Evolutionary conservation across 192 early-diverging fungal genomes (phyloP), one percentile per base, ranked within the genome.

Genomic region (Podila clonocystis): DNA sequence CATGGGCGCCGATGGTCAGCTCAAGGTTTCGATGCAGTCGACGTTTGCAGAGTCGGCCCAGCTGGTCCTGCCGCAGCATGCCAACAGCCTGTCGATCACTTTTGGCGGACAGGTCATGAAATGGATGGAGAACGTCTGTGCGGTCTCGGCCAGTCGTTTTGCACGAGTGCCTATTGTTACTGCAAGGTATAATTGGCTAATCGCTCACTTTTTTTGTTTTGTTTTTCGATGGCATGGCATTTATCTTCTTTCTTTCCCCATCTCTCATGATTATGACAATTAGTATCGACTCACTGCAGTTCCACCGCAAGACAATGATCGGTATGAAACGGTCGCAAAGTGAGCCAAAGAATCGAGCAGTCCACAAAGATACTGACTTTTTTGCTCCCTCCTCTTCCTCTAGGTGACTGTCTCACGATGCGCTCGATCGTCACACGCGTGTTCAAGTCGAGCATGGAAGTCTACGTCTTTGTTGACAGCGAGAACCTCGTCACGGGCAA

Each of bases 51-150:
- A 93, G 67, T 83, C 89, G 6, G 89, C 89, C 0, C 86, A 93
- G 50, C 68, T 91, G 61, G 91, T 93, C 6, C 83, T 93, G 76
- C 92, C 92, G 12, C 91, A 93, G 38, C 93, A 94, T 68, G 91
- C 90, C 19, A 93, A 93, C 55, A 86, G 86, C 1, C 70, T 91
- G 15, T 76, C 79, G 29, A 92, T 92, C 52, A 92, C 91, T 7
- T 92, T 92, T 85, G 91, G 91, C 63, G 91, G 91, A 24, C 88
- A 91, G 62, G 92, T 92, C 50, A 92, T 92, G 84, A 74, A 87
- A 50, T 92, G 90, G 90, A 92, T 92, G 91, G 91, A 92, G 68
- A 84, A 74, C 22, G 89, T 91, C 71, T 82, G 87, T 5, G 67
- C 89, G 7, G 82, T 90, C n/a, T 87, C 89, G 62, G 91, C 91